Conservation (phyloP, 257 asterid species). For the Apocynum venetum region DNA sequence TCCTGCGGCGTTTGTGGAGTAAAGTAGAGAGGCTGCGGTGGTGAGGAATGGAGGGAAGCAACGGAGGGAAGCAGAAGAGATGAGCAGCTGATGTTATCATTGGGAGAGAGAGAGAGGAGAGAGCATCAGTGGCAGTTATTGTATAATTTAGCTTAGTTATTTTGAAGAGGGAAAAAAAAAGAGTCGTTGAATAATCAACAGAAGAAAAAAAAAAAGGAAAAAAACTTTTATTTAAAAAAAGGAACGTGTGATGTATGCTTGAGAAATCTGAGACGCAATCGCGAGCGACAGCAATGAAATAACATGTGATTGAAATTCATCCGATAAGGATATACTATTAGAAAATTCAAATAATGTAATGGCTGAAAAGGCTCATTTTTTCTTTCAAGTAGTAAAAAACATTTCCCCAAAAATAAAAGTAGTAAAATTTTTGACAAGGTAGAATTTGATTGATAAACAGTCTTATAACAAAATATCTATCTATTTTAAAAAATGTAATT, state of each 20-base stretch:
- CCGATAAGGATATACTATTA: no score
- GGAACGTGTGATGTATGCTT: neutral
- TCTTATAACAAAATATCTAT: no score
- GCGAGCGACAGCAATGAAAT: neutral
- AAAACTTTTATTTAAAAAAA: neutral
- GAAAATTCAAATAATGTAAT: no score
- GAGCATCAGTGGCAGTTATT: neutral
- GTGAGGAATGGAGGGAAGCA: conserved; percentile 13
- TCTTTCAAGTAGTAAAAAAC: no score
- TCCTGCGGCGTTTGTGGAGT: conserved; percentile 24
- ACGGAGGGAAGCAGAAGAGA: conserved; percentile 60
- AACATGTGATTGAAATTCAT: no score
- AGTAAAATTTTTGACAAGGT: no score
- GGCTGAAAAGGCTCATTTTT: no score
- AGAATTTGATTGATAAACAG: no score
- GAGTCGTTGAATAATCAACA: neutral
- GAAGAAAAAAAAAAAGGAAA: no score
- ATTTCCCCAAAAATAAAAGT: no score
- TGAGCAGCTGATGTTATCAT: conserved; percentile 40
- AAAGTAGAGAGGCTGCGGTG: conserved; percentile 19
- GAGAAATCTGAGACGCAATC: neutral
- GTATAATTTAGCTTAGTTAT: neutral
- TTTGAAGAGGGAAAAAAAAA: no score
- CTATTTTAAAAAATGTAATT: no score
- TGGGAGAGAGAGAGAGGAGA: neutral